phyloP scores from a whole-genome alignment of 345 rosid genomes.

The Rhodamnia rubescens region DNA sequence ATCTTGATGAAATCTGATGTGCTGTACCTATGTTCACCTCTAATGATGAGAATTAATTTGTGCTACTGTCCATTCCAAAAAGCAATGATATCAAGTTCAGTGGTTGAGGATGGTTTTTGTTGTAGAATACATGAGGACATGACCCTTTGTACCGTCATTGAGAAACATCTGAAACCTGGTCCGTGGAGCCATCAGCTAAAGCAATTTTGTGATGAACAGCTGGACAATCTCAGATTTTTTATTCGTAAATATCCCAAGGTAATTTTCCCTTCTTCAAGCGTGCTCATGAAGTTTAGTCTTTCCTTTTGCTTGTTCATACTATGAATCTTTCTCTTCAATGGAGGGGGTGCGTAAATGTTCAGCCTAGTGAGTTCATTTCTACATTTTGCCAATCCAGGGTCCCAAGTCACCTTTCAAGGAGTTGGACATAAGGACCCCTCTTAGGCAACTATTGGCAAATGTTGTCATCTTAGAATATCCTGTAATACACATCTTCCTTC shows the following conservation, averaged over 20 bases:
- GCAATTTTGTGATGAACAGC: conserved; percentile 47
- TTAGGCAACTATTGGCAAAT: conserved; percentile 52
- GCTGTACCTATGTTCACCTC: neutral
- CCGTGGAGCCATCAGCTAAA: conserved; percentile 64
- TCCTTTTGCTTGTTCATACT: neutral
- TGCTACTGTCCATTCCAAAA: neutral
- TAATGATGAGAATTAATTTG: neutral
- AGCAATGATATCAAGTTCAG: neutral
- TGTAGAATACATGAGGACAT: conserved; percentile 63
- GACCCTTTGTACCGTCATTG: conserved; percentile 36
- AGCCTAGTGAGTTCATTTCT: neutral
- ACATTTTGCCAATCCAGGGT: conserved; percentile 32
- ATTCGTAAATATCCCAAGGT: conserved; percentile 58
- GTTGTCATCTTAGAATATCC: conserved; percentile 69
- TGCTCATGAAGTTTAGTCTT: neutral
- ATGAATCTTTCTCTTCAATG: neutral
- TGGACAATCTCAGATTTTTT: conserved; percentile 54
- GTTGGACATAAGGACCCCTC: conserved; percentile 46
- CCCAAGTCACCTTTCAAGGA: conserved; percentile 52
- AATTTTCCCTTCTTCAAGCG: neutral
- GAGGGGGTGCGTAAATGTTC: neutral
- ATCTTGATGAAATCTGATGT: neutral
- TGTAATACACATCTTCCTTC: conserved; percentile 72
- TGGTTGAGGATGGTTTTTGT: conserved; percentile 1
- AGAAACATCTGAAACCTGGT: conserved; percentile 66